phyloP scores from a whole-genome alignment of 2,329 filamentous ascomycete species.

The Madurella mycetomatis region DNA sequence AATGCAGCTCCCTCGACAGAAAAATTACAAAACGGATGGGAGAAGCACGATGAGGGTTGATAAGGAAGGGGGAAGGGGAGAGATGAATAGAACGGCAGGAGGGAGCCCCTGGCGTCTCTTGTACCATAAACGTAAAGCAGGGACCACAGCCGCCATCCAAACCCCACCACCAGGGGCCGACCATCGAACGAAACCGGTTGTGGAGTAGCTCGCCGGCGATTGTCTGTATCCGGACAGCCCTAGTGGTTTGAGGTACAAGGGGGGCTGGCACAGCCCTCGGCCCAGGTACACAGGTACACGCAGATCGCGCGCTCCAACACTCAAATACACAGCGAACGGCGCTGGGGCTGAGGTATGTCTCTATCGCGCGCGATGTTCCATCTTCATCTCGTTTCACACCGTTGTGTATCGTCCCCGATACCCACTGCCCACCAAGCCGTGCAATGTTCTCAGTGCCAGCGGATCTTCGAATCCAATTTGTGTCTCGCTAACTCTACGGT shows the following conservation, averaged over 20 bases:
- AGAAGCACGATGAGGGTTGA: not conserved
- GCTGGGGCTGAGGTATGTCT: not conserved
- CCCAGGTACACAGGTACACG: conserved; percentile 4
- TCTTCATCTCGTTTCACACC: conserved; percentile 12
- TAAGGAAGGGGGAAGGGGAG: not conserved
- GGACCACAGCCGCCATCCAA: not conserved
- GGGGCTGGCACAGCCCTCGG: not conserved
- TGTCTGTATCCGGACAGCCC: not conserved
- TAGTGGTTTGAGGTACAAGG: not conserved
- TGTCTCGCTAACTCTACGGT: too few relatives aligned
- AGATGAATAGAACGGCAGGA: not conserved
- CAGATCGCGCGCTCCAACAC: not conserved
- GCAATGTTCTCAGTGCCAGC: too few relatives aligned
- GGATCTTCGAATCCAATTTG: too few relatives aligned
- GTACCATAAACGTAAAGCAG: conserved; percentile 5
- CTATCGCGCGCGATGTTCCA: not conserved
- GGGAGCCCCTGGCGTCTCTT: conserved; percentile 1
- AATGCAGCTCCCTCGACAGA: conserved; percentile 2
- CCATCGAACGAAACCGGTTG: conserved; percentile 1
- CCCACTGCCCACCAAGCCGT: too few relatives aligned
- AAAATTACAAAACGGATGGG: conserved; percentile 10
- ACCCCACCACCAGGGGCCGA: not conserved
- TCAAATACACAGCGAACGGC: not conserved
- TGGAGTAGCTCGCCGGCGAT: conserved; percentile 1
- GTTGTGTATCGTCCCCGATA: too few relatives aligned